Conservation (phyloP, 148 eudicot species). For the Chenopodium album region DNA sequence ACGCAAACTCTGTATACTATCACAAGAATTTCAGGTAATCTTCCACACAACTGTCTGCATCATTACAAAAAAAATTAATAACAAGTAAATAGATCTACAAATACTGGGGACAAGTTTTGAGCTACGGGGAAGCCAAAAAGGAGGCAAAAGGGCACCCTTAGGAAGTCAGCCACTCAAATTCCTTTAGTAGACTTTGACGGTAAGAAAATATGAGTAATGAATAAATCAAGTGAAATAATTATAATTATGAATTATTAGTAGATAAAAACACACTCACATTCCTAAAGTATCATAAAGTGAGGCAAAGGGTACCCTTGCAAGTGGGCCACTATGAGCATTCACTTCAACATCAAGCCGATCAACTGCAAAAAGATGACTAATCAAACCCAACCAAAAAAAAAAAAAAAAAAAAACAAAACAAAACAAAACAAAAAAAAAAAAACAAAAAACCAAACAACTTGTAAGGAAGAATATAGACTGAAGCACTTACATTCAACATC, state of each 20-base stretch:
- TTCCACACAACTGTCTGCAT: background rate
- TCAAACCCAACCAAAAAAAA: conserved; percentile 13
- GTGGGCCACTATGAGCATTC: conserved; percentile 63
- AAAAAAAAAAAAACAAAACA: background rate
- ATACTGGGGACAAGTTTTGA: background rate
- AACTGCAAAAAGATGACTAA: conserved; percentile 56
- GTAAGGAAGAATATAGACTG: conserved; percentile 7
- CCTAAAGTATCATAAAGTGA: conserved; percentile 89
- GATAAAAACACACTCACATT: conserved; percentile 53
- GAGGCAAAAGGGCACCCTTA: no score
- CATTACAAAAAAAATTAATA: background rate
- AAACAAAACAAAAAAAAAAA: background rate
- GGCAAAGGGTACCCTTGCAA: conserved; percentile 85
- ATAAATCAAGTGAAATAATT: no score
- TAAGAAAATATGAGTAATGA: background rate
- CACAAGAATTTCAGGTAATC: background rate
- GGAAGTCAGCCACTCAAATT: no score
- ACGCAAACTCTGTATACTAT: no score
- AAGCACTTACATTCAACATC: conserved; percentile 73
- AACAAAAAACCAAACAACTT: background rate
- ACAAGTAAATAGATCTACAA: background rate
- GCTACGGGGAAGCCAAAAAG: background rate
- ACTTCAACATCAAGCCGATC: conserved; percentile 78
- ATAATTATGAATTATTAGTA: background rate
- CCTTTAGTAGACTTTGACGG: no score